Conservation (phyloP, 1,284 basidiomycete species). For the Sanghuangporus baumii region DNA sequence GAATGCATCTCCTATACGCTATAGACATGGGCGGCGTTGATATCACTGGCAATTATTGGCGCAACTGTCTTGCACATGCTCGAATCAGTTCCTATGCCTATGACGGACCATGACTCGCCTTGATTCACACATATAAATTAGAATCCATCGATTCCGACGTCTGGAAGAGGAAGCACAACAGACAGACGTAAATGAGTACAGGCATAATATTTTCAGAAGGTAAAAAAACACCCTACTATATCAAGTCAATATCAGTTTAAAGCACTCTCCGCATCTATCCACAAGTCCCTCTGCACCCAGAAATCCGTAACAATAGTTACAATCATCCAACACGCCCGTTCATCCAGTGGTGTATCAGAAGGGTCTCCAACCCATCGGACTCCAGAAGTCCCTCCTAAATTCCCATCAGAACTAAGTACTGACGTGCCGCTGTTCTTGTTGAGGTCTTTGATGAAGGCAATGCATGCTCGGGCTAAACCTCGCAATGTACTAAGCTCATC, state of each 20-base stretch:
- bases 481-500: conserved; percentile 79
- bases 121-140: too few species aligned
- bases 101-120: too few species aligned
- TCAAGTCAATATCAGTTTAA: too few species aligned
- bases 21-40: too few species aligned
- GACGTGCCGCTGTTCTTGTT: conserved; percentile 23
- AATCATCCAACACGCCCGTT: conserved; percentile 79
- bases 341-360: conserved; percentile 32
- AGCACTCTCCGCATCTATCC: conserved; percentile 69
- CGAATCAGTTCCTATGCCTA: too few species aligned
- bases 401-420: conserved; percentile 6
- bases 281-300: conserved; percentile 87
- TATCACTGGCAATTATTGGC: too few species aligned
- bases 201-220: not conserved
- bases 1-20: too few species aligned
- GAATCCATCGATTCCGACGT: not conserved
- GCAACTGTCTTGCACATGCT: too few species aligned
- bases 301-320: conserved; percentile 65
- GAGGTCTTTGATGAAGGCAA: conserved; percentile 47
- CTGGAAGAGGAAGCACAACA: not conserved
- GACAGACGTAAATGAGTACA: not conserved
- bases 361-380: conserved; percentile 14
- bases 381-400: not conserved
- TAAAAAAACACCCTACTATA: too few species aligned
- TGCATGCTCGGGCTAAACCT: conserved; percentile 69